Conservation (phyloP, 345 rosid genomes). For the Heritiera fomes region DNA sequence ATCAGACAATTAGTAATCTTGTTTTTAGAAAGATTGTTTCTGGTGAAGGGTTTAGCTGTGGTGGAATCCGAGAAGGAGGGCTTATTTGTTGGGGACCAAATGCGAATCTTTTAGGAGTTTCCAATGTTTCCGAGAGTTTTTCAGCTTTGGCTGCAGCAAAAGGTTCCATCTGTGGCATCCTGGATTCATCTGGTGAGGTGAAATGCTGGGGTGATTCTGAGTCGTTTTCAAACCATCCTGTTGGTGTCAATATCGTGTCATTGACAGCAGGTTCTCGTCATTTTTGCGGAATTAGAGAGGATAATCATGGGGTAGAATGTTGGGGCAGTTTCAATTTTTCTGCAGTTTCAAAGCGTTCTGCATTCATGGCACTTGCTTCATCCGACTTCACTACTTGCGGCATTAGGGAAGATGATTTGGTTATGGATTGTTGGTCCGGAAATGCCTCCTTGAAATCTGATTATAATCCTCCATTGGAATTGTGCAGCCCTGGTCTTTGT, state of each 20-base stretch:
- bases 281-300: constrained; percentile 82
- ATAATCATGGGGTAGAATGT: constrained; percentile 77
- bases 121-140: constrained; percentile 42
- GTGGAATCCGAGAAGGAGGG: constrained; percentile 70
- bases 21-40: constrained; percentile 63
- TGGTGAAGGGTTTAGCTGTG: constrained; percentile 95
- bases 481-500: constrained; percentile 89
- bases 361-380: constrained; percentile 82
- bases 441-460: constrained; percentile 46
- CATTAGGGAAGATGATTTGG: constrained; percentile 80
- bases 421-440: constrained; percentile 82
- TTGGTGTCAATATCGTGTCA: constrained; percentile 47
- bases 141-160: constrained; percentile 56
- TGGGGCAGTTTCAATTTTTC: constrained; percentile 80
- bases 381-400: constrained; percentile 79
- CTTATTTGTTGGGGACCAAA: constrained; percentile 82
- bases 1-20: constrained; percentile 49
- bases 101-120: constrained; percentile 44
- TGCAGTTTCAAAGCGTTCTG: constrained; percentile 63
- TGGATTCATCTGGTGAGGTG: constrained; percentile 46
- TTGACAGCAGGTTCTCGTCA: constrained; percentile 73
- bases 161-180: constrained; percentile 59
- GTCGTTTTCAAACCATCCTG: constrained; percentile 37
- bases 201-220: constrained; percentile 68
- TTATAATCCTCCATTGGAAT: constrained; percentile 78